Conservation (phyloP, 192 early-diverging fungal species). For the Coemansia sp. region DNA sequence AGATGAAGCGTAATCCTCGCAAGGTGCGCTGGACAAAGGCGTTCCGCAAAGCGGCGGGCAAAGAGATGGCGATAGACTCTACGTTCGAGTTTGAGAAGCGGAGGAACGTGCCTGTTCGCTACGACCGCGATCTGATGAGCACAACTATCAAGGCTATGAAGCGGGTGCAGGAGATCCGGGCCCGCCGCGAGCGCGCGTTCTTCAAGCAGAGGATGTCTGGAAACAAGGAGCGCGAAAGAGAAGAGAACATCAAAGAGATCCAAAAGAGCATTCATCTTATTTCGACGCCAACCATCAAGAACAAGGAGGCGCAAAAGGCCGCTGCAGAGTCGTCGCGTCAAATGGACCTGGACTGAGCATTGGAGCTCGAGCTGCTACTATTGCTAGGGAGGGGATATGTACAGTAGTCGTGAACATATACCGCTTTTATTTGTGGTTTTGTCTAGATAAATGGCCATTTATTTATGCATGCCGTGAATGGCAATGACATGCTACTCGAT, state of each 20-base stretch:
- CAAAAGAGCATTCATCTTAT: conserved; percentile 88
- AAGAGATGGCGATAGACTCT: conserved; percentile 98
- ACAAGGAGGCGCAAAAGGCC: conserved; percentile 39
- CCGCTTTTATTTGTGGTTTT: background rate
- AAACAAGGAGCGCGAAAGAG: conserved; percentile 77
- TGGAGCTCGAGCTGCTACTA: too few relatives aligned
- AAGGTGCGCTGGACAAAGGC: conserved; percentile 99
- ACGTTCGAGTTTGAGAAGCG: conserved; percentile 99
- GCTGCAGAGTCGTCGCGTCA: conserved; percentile 37
- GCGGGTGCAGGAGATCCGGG: conserved; percentile 90
- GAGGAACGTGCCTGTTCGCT: conserved; percentile 94
- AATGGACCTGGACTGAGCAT: conserved; percentile 43
- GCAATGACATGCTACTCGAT: conserved; percentile 19
- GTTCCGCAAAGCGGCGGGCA: conserved; percentile 96
- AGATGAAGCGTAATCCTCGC: conserved; percentile 99
- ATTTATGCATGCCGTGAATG: background rate
- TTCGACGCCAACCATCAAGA: conserved; percentile 33
- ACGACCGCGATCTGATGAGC: conserved; percentile 94
- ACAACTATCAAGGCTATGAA: conserved; percentile 99
- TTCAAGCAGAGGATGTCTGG: conserved; percentile 87
- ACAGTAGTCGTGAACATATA: background rate
- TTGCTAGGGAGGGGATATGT: too few relatives aligned
- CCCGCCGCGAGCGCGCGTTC: conserved; percentile 88
- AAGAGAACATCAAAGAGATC: conserved; percentile 69
- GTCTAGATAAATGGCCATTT: background rate